Conservation (phyloP, 495 filamentous ascomycete species). For the Articulospora tetracladia region DNA sequence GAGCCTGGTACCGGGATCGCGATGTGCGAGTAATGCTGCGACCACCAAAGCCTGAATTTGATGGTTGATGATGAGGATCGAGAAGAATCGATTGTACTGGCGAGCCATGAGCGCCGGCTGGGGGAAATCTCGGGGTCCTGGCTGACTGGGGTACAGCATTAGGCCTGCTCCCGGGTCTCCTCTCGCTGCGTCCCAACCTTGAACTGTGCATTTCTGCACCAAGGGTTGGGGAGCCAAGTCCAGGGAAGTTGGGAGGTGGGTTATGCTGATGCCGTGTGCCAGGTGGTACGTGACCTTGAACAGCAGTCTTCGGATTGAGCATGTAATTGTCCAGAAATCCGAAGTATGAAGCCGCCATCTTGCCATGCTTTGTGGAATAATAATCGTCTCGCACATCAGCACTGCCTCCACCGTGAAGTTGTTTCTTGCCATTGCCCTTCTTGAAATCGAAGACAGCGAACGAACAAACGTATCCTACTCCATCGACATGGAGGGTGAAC, state of each 20-base stretch:
- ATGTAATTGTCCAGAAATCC: slow-evolving; percentile 91
- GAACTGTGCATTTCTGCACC: slow-evolving; percentile 51
- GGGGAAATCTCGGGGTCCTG: slow-evolving; percentile 24
- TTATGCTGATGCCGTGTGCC: slow-evolving; percentile 56
- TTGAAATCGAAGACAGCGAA: slow-evolving; percentile 99
- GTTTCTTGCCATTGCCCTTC: slow-evolving; percentile 59
- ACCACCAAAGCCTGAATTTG: slow-evolving; percentile 39
- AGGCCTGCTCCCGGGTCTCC: slow-evolving; percentile 26
- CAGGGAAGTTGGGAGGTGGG: slow-evolving; percentile 75
- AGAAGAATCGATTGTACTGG: slow-evolving; percentile 73
- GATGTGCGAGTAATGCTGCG: slow-evolving; percentile 41
- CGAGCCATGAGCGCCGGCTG: slow-evolving; percentile 35
- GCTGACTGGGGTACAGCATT: slow-evolving; percentile 6
- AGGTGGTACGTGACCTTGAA: slow-evolving; percentile 42
- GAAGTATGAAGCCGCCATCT: slow-evolving; percentile 94
- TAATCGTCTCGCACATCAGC: slow-evolving; percentile 82
- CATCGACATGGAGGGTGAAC: slow-evolving; percentile 95
- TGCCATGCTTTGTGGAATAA: slow-evolving; percentile 90
- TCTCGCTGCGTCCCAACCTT: slow-evolving; percentile 40
- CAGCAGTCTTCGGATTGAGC: slow-evolving; percentile 53
- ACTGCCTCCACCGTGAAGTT: slow-evolving; percentile 27
- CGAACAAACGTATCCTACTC: slow-evolving; percentile 90
- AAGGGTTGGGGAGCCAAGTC: slow-evolving; percentile 59
- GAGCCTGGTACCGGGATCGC: slow-evolving; percentile 37
- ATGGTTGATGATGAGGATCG: slow-evolving; percentile 84